Evolutionary conservation across 192 early-diverging fungal genomes (phyloP).

Genomic region (Ambispora gerdemannii): DNA sequence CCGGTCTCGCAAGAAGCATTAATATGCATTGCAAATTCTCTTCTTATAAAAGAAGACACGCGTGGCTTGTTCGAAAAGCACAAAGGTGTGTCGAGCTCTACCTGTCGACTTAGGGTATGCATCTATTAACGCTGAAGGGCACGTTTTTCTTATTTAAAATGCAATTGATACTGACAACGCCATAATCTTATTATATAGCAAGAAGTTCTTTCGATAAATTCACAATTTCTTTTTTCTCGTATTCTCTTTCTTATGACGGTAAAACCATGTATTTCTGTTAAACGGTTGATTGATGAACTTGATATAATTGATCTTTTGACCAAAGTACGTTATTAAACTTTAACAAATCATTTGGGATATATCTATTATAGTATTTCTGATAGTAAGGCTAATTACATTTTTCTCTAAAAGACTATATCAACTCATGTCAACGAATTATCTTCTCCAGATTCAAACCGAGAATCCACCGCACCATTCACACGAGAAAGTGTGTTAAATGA

Average conservation of each 20-base stretch:
- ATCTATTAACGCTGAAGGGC: background rate
- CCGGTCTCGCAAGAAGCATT: conserved; percentile 47
- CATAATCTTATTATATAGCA: no score
- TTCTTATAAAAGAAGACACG: conserved; percentile 51
- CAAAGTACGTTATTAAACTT: conserved; percentile 35
- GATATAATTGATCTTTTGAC: conserved; percentile 38
- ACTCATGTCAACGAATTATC: conserved; percentile 21
- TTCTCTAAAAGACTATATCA: conserved; percentile 6
- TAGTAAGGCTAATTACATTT: conserved; percentile 7
- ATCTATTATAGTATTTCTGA: no score
- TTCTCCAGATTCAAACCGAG: background rate
- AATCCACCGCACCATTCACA: conserved; percentile 32
- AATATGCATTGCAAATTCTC: conserved; percentile 68
- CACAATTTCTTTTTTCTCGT: conserved; percentile 59
- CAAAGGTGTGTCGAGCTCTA: conserved; percentile 37
- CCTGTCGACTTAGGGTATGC: conserved; percentile 44
- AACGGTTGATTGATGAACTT: conserved; percentile 40
- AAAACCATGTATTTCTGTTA: conserved; percentile 36
- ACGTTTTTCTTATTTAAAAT: background rate
- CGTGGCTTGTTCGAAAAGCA: conserved; percentile 44
- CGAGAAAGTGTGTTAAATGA: conserved; percentile 48
- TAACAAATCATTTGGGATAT: background rate
- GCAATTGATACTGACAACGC: no score
- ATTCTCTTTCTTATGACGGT: conserved; percentile 70
- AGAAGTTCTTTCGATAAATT: conserved; percentile 42